These are phyloP conservation scores for Panicum virgatum DNA, from an alignment of 202 grass and related monocot species.

Conservation along the genomic window DNA sequence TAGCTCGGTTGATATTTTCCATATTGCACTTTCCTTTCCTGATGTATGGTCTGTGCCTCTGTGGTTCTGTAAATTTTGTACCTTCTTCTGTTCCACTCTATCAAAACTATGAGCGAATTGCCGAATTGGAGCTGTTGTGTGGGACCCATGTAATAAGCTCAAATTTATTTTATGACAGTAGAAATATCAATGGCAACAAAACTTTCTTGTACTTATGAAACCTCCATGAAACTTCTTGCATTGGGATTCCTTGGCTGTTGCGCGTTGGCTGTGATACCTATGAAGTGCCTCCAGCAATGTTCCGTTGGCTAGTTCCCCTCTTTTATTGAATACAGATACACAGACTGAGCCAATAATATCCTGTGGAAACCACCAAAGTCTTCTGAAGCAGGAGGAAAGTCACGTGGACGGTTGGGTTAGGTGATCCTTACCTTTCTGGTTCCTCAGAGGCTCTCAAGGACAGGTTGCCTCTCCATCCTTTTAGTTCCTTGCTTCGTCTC, in stretches of 20 bases:
- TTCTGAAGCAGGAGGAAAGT: neutral
- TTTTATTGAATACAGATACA: neutral
- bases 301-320: neutral
- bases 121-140: conserved; percentile 1
- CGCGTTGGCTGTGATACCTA: neutral
- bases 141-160: neutral
- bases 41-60: neutral
- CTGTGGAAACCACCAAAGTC: neutral
- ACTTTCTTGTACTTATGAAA: neutral
- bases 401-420: conserved; percentile 41
- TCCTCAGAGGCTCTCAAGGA: conserved; percentile 18
- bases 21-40: neutral
- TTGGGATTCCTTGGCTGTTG: neutral
- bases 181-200: neutral
- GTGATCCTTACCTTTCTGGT: conserved; percentile 54
- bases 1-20: neutral
- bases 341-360: conserved; percentile 8
- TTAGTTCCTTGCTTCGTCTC: conserved; percentile 52
- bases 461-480: conserved; percentile 31
- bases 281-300: neutral
- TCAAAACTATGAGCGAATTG: neutral
- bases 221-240: neutral
- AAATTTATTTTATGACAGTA: neutral
- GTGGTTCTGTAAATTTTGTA: neutral
- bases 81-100: too few relatives aligned